Conservation (phyloP, 352 stramenopile genomes). For the Saprolegnia parasitica region DNA sequence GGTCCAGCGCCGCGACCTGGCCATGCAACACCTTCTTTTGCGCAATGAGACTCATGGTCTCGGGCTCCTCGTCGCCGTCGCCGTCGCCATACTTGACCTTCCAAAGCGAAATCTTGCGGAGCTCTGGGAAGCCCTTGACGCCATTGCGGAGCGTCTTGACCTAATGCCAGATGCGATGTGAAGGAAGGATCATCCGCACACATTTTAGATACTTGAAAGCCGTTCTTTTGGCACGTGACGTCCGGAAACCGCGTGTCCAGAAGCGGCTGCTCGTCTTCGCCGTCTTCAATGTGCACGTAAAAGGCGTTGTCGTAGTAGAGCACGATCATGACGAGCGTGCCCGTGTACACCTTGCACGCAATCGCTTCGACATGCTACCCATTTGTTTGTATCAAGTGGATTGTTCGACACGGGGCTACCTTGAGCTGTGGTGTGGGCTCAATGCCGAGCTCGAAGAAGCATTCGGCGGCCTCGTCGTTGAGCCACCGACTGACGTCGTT, state of each 20-base stretch:
- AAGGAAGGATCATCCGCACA: neutral
- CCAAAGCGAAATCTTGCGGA: conserved; percentile 73
- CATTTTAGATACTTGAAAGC: conserved; percentile 50
- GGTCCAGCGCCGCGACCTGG: conserved; percentile 16
- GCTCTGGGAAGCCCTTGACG: conserved; percentile 53
- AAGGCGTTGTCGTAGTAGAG: conserved; percentile 92
- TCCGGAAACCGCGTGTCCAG: conserved; percentile 93
- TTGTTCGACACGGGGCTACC: conserved; percentile 32
- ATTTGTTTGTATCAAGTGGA: neutral
- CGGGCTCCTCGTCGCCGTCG: conserved; percentile 35
- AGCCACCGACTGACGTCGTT: conserved; percentile 81
- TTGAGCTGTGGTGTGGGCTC: conserved; percentile 57
- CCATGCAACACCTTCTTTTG: conserved; percentile 19
- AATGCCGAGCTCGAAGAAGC: conserved; percentile 91
- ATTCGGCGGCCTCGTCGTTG: conserved; percentile 83
- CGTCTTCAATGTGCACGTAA: conserved; percentile 88
- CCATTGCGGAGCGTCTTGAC: conserved; percentile 63
- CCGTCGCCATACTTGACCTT: conserved; percentile 67
- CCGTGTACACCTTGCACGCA: conserved; percentile 92
- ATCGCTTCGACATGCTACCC: conserved; percentile 88
- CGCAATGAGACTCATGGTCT: conserved; percentile 22
- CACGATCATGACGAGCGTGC: conserved; percentile 85
- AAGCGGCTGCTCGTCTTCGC: conserved; percentile 86
- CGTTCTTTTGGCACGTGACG: conserved; percentile 84
- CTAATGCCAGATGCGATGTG: neutral